A percentile compares a stretch with the other conserved stretches of the same genome.
phyloP scores from a whole-genome alignment of 176 grass and related monocot species.

The Chrysopogon serrulatus region DNA sequence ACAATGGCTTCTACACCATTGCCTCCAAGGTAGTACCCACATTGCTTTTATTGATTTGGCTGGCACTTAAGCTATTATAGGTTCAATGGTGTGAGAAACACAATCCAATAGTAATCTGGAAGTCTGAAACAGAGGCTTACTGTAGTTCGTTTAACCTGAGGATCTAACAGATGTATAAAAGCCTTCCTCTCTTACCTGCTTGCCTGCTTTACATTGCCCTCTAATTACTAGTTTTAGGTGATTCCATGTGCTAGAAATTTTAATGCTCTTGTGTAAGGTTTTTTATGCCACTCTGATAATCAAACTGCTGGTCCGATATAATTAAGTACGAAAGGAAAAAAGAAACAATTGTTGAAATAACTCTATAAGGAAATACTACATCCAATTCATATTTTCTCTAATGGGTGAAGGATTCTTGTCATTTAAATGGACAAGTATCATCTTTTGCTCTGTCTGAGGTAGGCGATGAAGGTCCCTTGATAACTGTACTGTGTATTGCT shows the following conservation, averaged over 20 bases:
- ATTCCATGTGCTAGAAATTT: background rate
- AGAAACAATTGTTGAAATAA: background rate
- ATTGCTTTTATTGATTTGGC: background rate
- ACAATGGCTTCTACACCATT: constrained; percentile 79
- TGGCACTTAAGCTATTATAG: background rate
- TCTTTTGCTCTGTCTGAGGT: background rate
- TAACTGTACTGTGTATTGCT: background rate
- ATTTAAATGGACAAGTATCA: background rate
- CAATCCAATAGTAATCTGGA: background rate
- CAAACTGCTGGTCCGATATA: background rate
- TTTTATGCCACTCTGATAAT: background rate
- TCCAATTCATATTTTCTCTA: background rate
- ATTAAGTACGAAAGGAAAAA: background rate
- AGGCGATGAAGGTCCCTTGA: background rate
- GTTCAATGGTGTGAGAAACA: background rate
- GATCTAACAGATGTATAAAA: background rate
- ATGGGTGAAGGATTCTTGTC: background rate
- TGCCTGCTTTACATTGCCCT: background rate
- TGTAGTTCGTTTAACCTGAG: background rate
- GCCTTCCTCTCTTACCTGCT: background rate
- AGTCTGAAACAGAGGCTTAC: background rate
- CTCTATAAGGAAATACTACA: background rate
- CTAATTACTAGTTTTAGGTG: background rate
- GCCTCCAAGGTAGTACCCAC: constrained; percentile 58
- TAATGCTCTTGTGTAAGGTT: background rate